A percentile compares a stretch with the other conserved stretches of the same genome.
Conservation (phyloP, 2,329 filamentous ascomycete genomes). For the Hansfordia pulvinata region DNA sequence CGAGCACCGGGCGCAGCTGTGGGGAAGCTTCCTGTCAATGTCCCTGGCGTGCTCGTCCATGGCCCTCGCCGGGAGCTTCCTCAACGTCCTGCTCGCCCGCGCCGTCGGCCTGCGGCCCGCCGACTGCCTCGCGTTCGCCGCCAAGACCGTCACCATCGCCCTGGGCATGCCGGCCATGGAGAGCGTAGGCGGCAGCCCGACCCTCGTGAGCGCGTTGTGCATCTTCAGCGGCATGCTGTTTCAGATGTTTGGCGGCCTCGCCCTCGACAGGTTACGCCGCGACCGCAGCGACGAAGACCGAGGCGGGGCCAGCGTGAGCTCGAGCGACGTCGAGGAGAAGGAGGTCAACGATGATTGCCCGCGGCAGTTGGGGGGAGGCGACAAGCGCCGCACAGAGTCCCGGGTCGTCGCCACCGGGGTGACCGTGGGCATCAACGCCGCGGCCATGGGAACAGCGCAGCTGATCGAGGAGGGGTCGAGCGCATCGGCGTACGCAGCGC, state of each 20-base stretch:
- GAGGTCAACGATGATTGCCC: not conserved
- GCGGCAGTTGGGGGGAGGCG: not conserved
- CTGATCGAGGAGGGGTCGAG: conserved; percentile 38
- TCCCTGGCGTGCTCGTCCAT: conserved; percentile 12
- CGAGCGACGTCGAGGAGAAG: not conserved
- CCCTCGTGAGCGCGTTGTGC: conserved; percentile 15
- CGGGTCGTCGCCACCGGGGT: conserved; percentile 34
- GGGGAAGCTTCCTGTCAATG: conserved; percentile 12
- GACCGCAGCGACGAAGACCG: conserved; percentile 5
- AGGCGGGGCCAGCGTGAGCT: not conserved
- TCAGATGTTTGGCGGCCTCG: conserved; percentile 15
- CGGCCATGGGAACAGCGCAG: conserved; percentile 45
- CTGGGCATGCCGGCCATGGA: conserved; percentile 14
- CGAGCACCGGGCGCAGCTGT: conserved; percentile 17
- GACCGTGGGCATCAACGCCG: conserved; percentile 42
- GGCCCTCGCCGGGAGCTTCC: conserved; percentile 12
- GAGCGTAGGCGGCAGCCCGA: conserved; percentile 13
- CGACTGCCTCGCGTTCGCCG: conserved; percentile 17
- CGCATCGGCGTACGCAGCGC: conserved; percentile 39
- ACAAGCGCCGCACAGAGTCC: conserved; percentile 4
- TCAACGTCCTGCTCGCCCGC: conserved; percentile 13
- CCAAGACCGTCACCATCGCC: conserved; percentile 17
- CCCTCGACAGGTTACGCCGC: conserved; percentile 12
- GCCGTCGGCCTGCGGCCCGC: conserved; percentile 10
- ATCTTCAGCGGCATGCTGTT: conserved; percentile 18